Evolutionary conservation across 2,329 filamentous ascomycete species (phyloP), one percentile per base, ranked within the genome.

Genomic region (Fusarium circinatum): DNA sequence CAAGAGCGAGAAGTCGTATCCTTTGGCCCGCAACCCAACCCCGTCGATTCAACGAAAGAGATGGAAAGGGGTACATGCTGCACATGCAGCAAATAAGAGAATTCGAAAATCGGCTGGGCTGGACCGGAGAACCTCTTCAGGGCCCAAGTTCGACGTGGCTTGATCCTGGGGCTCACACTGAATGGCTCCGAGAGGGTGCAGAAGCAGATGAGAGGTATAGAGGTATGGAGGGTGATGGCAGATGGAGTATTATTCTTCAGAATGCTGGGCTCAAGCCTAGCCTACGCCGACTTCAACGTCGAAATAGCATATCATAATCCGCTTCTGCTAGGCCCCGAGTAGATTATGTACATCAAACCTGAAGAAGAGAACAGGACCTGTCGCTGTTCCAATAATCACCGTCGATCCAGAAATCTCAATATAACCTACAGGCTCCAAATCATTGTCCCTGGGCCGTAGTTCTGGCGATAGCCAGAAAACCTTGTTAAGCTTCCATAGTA

Each of bases 301-400:
- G 18, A 22, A 30, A 22, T 30, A 30, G 26, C 26, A 5, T 47
- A 20, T 13, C 26, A 0, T 20, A 2, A 10, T 28, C 8, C 1
- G 12, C 1, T 7, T 28, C 20, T 22, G 12, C 4, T 10, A 10
- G 1, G 3, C 5, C 5, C 9, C 6, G 6, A 48, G 3, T 9
- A 32, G 30, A 24, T 18, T 20, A 13, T 51, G 8, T 24, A 51
- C 8, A 24, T 34, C 5, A 3, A 51, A 18, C 3, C 15, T 51
- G 8, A 51, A 51, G 22, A 51, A 51, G 1, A 32, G 7, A n/a
- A 49, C 20, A 5, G 3, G 15, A 8, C 22, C 15, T 18, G 28
- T 24, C 15, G 3, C 5, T n/a, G 22, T 20, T 13, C 8, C 11
- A 32, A 51, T 34, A 18, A 24, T 51, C 12, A 20, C 3, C 15